phyloP scores from a whole-genome alignment of 805 yeast species.

The Lipomyces orientalis region DNA sequence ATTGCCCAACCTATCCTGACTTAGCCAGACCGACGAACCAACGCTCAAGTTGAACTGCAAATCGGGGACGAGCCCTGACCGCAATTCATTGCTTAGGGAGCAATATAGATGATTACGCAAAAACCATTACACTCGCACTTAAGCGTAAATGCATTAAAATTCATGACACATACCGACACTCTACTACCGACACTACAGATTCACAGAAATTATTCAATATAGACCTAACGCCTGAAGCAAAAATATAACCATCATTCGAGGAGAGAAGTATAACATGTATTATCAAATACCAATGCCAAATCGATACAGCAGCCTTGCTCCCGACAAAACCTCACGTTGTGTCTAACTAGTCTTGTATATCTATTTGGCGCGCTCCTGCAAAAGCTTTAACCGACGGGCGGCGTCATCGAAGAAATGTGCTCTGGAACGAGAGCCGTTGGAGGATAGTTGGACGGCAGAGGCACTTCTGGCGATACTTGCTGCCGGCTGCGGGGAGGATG shows the following conservation, averaged over 20 bases:
- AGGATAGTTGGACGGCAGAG: conserved; percentile 27
- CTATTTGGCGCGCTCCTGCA: conserved; percentile 12
- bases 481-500: conserved; percentile 30
- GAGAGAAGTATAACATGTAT: neutral
- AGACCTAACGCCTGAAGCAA: conserved; percentile 3
- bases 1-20: too few species aligned
- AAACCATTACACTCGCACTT: too few species aligned
- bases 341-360: neutral
- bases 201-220: neutral
- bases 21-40: too few species aligned
- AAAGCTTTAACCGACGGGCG: conserved; percentile 25
- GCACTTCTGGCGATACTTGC: conserved; percentile 16
- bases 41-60: too few species aligned
- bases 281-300: neutral
- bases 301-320: neutral
- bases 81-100: too few species aligned
- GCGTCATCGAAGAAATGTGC: conserved; percentile 33
- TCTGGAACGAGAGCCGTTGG: conserved; percentile 5
- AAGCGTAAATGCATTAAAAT: too few species aligned
- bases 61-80: too few species aligned
- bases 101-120: too few species aligned
- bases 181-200: neutral
- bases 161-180: neutral
- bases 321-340: neutral
- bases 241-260: neutral